Percentiles rank a stretch among this genome's conserved stretches.
Evolutionary conservation across 805 yeast genomes (phyloP).

Genomic region (Candida wancherniae): DNA sequence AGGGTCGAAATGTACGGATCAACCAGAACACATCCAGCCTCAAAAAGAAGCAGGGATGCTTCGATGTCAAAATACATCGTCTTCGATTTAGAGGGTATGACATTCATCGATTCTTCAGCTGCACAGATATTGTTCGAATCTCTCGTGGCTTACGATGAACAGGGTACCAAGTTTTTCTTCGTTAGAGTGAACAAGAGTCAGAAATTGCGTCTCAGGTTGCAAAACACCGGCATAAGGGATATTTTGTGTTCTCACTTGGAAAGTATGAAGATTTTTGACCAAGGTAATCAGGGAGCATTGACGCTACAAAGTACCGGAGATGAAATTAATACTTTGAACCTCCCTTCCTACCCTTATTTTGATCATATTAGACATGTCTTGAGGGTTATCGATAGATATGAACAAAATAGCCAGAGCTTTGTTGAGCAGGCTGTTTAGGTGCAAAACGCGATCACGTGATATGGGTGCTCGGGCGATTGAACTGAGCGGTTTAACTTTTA

Average conservation of each 20-base stretch:
- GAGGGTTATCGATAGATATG: conserved; percentile 34
- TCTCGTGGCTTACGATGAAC: conserved; percentile 23
- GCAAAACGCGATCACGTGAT: conserved; percentile 2
- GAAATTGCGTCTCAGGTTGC: conserved; percentile 26
- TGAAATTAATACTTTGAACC: too few species aligned
- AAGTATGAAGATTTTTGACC: conserved; percentile 21
- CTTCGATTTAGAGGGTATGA: conserved; percentile 41
- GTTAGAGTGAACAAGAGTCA: conserved; percentile 28
- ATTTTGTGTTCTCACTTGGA: conserved; percentile 24
- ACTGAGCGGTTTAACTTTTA: too few species aligned
- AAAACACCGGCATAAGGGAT: conserved; percentile 26
- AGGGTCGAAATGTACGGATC: conserved; percentile 42
- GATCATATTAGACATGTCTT: conserved; percentile 37
- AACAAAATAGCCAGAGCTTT: conserved; percentile 8
- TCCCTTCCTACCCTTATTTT: too few species aligned
- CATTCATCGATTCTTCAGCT: conserved; percentile 40
- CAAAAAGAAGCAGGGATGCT: conserved; percentile 29
- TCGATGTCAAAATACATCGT: conserved; percentile 39
- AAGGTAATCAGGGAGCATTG: too few species aligned
- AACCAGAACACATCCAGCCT: conserved; percentile 41
- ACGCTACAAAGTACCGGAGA: too few species aligned
- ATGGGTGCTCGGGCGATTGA: too few species aligned
- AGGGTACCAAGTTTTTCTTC: conserved; percentile 32
- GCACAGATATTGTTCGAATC: conserved; percentile 32
- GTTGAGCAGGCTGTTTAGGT: neutral